Conservation (phyloP, 83 land plant genomes). For the Isoetes engelmannii region DNA sequence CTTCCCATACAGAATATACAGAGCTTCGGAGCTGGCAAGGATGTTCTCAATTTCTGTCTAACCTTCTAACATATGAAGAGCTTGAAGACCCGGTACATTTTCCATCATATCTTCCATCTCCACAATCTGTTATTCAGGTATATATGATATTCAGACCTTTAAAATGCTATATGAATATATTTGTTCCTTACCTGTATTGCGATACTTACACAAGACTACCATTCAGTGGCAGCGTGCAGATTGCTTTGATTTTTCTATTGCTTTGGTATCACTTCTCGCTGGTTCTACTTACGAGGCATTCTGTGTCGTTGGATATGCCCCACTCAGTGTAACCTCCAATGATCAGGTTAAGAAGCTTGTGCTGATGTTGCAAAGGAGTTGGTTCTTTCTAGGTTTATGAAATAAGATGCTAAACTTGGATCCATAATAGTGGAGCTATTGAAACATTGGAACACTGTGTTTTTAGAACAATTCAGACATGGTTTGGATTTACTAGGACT, state of each 20-base stretch:
- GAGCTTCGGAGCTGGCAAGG: conserved; percentile 34
- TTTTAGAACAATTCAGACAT: too few species aligned
- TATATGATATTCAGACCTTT: not conserved
- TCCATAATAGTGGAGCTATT: too few species aligned
- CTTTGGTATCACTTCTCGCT: conserved; percentile 28
- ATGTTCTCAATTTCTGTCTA: conserved; percentile 20
- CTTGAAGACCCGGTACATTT: conserved; percentile 25
- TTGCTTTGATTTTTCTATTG: conserved; percentile 35
- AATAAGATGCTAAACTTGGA: too few species aligned
- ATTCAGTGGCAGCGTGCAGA: conserved; percentile 35
- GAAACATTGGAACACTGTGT: too few species aligned
- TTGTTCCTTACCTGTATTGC: not conserved
- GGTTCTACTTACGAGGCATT: conserved; percentile 39
- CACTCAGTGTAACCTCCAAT: conserved; percentile 24
- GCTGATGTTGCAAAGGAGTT: too few species aligned
- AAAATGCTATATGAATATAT: not conserved
- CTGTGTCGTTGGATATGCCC: conserved; percentile 39
- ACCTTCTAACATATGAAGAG: conserved; percentile 25
- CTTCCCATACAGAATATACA: conserved; percentile 26
- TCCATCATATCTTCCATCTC: conserved; percentile 29
- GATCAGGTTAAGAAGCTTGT: conserved; percentile 25
- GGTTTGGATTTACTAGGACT: too few species aligned
- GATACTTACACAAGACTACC: not conserved
- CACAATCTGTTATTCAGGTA: conserved; percentile 23
- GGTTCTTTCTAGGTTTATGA: too few species aligned